phyloP scores from a whole-genome alignment of 75 land plant genomes.

The Picea glauca region DNA sequence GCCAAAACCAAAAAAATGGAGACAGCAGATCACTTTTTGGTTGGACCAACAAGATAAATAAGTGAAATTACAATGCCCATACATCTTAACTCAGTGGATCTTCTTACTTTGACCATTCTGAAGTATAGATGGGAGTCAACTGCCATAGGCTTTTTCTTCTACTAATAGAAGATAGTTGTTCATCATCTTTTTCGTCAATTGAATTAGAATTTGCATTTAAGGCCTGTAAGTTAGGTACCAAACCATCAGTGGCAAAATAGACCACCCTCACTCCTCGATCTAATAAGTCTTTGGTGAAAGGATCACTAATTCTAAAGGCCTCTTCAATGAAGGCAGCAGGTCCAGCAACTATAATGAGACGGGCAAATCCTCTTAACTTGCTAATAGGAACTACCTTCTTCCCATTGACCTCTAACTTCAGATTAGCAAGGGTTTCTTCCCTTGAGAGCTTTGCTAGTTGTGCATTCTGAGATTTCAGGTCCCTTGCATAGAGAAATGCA shows the following conservation, averaged over 20 bases:
- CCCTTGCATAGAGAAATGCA: slow-evolving; percentile 75
- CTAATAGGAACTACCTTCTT: slow-evolving; percentile 59
- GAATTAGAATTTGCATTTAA: slow-evolving; percentile 8
- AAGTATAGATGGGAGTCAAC: slow-evolving; percentile 56
- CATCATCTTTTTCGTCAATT: slow-evolving; percentile 41
- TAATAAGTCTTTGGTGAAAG: slow-evolving; percentile 58
- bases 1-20: slow-evolving; percentile 12
- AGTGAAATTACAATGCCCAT: neutral
- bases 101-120: slow-evolving; percentile 86
- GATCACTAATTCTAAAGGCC: slow-evolving; percentile 56
- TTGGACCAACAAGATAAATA: slow-evolving; percentile 8
- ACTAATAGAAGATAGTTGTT: slow-evolving; percentile 14
- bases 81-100: neutral
- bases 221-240: slow-evolving; percentile 12
- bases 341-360: slow-evolving; percentile 91
- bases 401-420: slow-evolving; percentile 65
- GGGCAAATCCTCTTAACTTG: slow-evolving; percentile 68
- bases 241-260: slow-evolving; percentile 78
- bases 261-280: slow-evolving; percentile 87
- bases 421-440: slow-evolving; percentile 81
- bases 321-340: slow-evolving; percentile 64
- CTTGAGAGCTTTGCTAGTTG: slow-evolving; percentile 86
- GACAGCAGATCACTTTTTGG: slow-evolving; percentile 8
- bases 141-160: slow-evolving; percentile 78
- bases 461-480: slow-evolving; percentile 64